Evolutionary conservation across 169 alveolate species (phyloP), one percentile per base, ranked within the genome.

Genomic region (Plasmodium vivax): DNA sequence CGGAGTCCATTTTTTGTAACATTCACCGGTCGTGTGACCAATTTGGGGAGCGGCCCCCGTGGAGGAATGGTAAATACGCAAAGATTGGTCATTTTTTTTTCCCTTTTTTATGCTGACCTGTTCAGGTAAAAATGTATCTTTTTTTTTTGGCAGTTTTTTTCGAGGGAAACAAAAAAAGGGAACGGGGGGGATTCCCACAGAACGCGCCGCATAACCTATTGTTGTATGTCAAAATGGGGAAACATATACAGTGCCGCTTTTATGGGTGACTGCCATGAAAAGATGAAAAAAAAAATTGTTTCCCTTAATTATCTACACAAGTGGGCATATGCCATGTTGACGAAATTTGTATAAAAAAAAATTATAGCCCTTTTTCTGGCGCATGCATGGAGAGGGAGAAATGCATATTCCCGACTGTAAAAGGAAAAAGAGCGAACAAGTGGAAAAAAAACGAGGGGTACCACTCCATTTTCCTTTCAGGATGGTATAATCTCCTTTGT

Each of bases 71-170:
- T 8, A 38, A 38, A 0, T 38, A 38, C 45, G 45, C 45, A 38
- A 38, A 38, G 45, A 38, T 38, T 38, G 45, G 45, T 38, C 45
- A 38, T 4, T 16, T 27, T 27, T 27, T 77, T 27, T 27, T 10
- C 16, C 10, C 3, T 30, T 14, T 77, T 34, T 77, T 77, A 23
- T 34, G 16, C 84, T 77, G 84, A 77, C 68, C 51, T 34, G 68
- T 77, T 77, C 84, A 77, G 84, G 84, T 19, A 34, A 77, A 77
- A 77, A 34, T 30, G 47, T 80, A 41, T n/a, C 30, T 41, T 2
- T 27, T 58, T 83, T 58, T 54, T 54, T 8, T 58, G 62, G 62
- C 62, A 51, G 14, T 23, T 14, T 51, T 51, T 51, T 51, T 51
- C 19, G 2, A 51, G 62, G 23, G 23, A 0, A 51, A 51, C 12